Evolutionary conservation across 306 rosid species (phyloP), one percentile per base, ranked within the genome.

Genomic region (Citrullus amarus): DNA sequence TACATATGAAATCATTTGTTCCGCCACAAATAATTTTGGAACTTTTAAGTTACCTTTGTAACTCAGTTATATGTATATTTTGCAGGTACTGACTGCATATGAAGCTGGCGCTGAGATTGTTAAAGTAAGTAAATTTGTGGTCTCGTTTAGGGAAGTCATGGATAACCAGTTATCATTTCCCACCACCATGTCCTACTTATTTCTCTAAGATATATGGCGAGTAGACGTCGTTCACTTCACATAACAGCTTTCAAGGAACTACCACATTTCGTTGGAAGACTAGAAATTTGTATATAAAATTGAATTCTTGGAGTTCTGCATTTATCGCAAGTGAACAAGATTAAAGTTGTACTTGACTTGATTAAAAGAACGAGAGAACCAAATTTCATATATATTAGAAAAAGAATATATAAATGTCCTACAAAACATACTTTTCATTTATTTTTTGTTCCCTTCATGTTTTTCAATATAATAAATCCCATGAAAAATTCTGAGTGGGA

Each of bases 41-140:
- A 15, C 25, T 44, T 43, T 3, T 53, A 4, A 41, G 25, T 44
- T 44, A 20, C 56, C 75, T 9, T 69, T 43, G 28, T 77, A 30
- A 57, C 43, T 14, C 38, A 28, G 48, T 61, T 43, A 34, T 15
- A 12, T 46, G n/a, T 53, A 11, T 61, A 56, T 59, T 67, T 84
- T 88, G 65, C 92, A 93, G 98, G 88, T 93, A 75, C 84, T 89
- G 65, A 83, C 88, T 76, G 93, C 98, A 51, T 79, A 75, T 80
- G 87, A 88, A 34, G 83, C 91, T 44, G 98, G 96, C 53, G 93
- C 96, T 66, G 87, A 88, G 90, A 84, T 93, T 65, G 91, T 93
- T 43, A 93, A 93, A 92, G 98, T 92, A 30, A 22, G 91, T 73
- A 17, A 53, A 32, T 68, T 67, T 82, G 51, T 22, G 38, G 20